A percentile compares a stretch with the other conserved stretches of the same genome.
Evolutionary conservation across 2,329 filamentous ascomycete species (phyloP).

Genomic region (Neurospora crassa): DNA sequence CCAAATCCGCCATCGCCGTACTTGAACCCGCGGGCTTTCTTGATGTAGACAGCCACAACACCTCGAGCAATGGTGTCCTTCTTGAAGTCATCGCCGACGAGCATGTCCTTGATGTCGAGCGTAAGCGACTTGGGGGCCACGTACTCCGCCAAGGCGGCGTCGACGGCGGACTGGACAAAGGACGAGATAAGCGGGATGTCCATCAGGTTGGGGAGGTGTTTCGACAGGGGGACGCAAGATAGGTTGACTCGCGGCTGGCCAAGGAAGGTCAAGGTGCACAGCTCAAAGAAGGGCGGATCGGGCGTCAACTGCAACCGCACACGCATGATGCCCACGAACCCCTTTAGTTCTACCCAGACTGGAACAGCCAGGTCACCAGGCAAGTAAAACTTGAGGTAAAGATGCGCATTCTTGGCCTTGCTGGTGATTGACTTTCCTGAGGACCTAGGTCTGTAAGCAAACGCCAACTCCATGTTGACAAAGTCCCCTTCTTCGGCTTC

Average conservation of each 20-base stretch:
- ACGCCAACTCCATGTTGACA: conserved; percentile 65
- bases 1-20: conserved; percentile 57
- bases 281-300: conserved; percentile 67
- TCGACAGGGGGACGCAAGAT: conserved; percentile 60
- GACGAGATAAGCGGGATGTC: conserved; percentile 65
- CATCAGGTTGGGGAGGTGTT: conserved; percentile 63
- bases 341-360: conserved; percentile 67
- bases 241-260: conserved; percentile 65
- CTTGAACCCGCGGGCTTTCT: conserved; percentile 60
- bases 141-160: conserved; percentile 65
- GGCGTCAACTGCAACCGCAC: conserved; percentile 63
- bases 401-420: conserved; percentile 63
- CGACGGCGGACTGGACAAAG: conserved; percentile 65
- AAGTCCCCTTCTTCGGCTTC: conserved; percentile 71
- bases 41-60: conserved; percentile 56
- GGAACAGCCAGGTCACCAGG: conserved; percentile 43
- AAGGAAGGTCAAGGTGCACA: conserved; percentile 65
- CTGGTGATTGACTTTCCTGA: conserved; percentile 48
- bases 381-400: conserved; percentile 64
- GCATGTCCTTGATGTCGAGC: conserved; percentile 66
- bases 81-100: conserved; percentile 70
- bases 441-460: conserved; percentile 59
- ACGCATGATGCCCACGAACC: conserved; percentile 61
- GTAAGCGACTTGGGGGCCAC: conserved; percentile 69
- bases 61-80: conserved; percentile 60